Base-by-base conservation (phyloP, 495 filamentous ascomycete species). In the Massariosphaeria phaeospora region DNA sequence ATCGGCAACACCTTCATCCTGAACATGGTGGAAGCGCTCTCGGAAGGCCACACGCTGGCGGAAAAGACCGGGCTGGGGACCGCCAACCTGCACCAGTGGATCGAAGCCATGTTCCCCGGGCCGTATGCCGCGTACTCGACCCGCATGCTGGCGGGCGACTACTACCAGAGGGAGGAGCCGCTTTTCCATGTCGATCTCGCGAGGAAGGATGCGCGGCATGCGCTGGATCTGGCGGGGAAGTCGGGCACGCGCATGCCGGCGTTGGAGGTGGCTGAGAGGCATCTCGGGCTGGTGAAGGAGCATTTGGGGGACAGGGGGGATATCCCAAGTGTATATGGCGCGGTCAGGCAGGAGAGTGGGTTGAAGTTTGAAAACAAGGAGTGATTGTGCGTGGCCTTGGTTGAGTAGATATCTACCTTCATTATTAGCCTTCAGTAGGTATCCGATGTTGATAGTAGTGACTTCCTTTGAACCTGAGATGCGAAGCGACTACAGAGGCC, bases 1-100 rank as follows among this genome's bases (percentile, higher is more conserved):
- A 76, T 93, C 13, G 91, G 89, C 25, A 96, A 96, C 66, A 86
- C 84, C 7, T 90, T 95, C 70, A 79, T 96, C 59, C 65, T 95
- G 25, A 84, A 86, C 67, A 91, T 89, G 72, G 81, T 93, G 17
- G 85, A 90, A 65, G 75, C 83, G 24, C 69, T 96, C 5, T 79
- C 84, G 13, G 89, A 95, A 72, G 82, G 81, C 2, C 76, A 88
- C 57, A 78, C 83, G 1, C 73, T 89, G 3, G 88, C 89, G 5
- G 91, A 95, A 68, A 88, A 90, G 66, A 77, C 80, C 0, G 89
- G 89, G 0, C 69, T 96, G 18, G 90, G 89, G 6, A 71, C 70
- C 12, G 81, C 82, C 1, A 79, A 83, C 29, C 68, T 93, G 49
- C 80, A 87, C 66, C 66, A 81, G 34, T 86, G 81, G 67, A 68